Evolutionary conservation across 176 grass and related monocot species (phyloP).

Genomic region (Thinopyrum elongatum): DNA sequence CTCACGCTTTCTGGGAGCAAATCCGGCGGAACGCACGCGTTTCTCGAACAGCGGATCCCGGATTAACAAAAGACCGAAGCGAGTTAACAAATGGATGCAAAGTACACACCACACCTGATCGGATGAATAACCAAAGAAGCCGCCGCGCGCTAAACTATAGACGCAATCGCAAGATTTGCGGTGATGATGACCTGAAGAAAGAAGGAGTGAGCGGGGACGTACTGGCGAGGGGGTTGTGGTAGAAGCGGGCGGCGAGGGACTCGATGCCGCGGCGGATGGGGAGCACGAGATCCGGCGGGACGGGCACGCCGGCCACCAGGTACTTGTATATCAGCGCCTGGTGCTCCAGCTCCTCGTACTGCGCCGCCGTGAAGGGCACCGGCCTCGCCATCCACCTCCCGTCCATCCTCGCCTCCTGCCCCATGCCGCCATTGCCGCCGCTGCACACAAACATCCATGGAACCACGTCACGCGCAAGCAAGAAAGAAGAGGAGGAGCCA

Average conservation of each 20-base stretch:
- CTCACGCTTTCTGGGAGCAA: slow-evolving; percentile 9
- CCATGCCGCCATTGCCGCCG: background rate
- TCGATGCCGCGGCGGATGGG: slow-evolving; percentile 70
- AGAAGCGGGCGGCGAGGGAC: slow-evolving; percentile 59
- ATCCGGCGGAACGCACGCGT: background rate
- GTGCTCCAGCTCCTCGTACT: slow-evolving; percentile 81
- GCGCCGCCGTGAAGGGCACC: slow-evolving; percentile 67
- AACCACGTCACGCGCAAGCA: background rate
- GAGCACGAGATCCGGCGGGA: slow-evolving; percentile 71
- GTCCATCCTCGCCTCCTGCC: background rate
- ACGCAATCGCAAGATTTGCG: background rate
- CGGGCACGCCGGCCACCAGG: slow-evolving; percentile 66
- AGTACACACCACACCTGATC: slow-evolving; percentile 45
- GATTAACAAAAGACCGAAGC: slow-evolving; percentile 47
- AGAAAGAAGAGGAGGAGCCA: background rate
- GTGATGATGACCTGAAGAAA: background rate
- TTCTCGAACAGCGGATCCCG: slow-evolving; percentile 32
- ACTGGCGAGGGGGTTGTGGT: slow-evolving; percentile 50
- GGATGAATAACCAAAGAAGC: slow-evolving; percentile 34
- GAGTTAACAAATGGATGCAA: slow-evolving; percentile 31
- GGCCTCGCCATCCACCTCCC: slow-evolving; percentile 29
- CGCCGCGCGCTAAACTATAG: too few species aligned
- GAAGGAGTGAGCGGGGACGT: background rate
- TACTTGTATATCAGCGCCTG: slow-evolving; percentile 91
- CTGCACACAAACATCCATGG: background rate